phyloP scores from a whole-genome alignment of 78 protist genomes.

The Pigoraptor vietnamica region DNA sequence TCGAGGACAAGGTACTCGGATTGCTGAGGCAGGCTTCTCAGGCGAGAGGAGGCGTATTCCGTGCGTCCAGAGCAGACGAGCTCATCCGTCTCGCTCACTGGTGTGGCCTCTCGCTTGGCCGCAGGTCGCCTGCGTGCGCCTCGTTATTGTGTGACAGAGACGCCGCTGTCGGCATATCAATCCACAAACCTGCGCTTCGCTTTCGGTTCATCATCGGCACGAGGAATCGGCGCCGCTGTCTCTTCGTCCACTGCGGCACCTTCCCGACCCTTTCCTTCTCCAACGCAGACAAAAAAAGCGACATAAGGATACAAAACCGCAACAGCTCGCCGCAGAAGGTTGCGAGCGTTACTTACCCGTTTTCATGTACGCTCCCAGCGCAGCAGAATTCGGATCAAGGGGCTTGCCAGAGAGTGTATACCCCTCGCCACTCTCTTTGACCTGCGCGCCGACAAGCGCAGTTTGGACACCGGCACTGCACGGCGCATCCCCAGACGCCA shows the following conservation, averaged over 20 bases:
- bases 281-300: no score
- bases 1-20: neutral
- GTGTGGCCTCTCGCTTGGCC: neutral
- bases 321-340: no score
- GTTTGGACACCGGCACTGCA: neutral
- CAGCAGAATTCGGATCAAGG: slow-evolving; percentile 21
- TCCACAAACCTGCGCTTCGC: neutral
- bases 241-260: neutral
- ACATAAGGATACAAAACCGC: no score
- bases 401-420: slow-evolving; percentile 34
- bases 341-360: neutral
- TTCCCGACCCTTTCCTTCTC: neutral
- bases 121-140: neutral
- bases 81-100: neutral
- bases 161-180: no score
- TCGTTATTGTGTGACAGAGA: no score
- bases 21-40: neutral
- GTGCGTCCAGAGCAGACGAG: neutral
- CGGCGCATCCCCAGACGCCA: no score
- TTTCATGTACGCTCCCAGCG: neutral
- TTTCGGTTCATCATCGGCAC: neutral
- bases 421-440: neutral
- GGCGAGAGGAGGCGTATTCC: neutral
- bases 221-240: neutral
- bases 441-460: neutral